Base-by-base conservation (phyloP, 2,329 filamentous ascomycete species). In the Atkinsonella texensis region DNA sequence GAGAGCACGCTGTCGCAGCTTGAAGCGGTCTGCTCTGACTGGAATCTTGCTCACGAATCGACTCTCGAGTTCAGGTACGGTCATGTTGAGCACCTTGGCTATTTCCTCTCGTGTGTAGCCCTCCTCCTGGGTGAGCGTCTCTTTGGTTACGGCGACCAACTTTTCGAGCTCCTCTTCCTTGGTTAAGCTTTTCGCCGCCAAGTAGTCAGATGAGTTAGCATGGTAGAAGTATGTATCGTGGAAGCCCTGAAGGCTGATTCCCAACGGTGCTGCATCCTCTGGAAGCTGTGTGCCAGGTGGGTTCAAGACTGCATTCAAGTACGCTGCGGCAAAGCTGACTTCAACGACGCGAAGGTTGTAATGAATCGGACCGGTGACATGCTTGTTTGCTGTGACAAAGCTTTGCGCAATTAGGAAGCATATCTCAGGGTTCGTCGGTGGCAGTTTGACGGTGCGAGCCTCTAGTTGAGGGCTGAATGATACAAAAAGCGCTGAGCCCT, bases 321-420 rank as follows among this genome's bases (percentile, higher is more conserved):
- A 81, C 23, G 77, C 79, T 3, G 93, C 89, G 3, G 93, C 93
- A 33, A 98, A 77, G 50, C 86, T 93, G 71, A 89, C 94, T 70
- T 98, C 93, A 39, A 96, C 93, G 1, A 98, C 93, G 31, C 93
- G 85, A 23, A 98, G 79, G 68, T 98, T 98, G 75, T 97, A 98
- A 75, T 91, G 89, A 56, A 94, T 84, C 0, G 91, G 91, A 0
- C 85, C 93, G 1, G 91, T 95, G 55, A 91, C 86, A 63, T 93
- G 87, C 72, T 98, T 98, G 74, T 97, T 90, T 5, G 91, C 87
- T 15, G 85, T 85, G 54, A 98, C 86, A 65, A 95, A 95, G 54
- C 87, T 94, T 66, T 98, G 93, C 8, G 90, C 91, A 58, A 96
- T 89, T 57, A 98, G 77, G 68, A 98, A 97, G 58, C 83, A 89